These are phyloP conservation scores for Ceratocystis cubensis DNA, from an alignment of 2,329 filamentous ascomycete species.

Conservation along the genomic window DNA sequence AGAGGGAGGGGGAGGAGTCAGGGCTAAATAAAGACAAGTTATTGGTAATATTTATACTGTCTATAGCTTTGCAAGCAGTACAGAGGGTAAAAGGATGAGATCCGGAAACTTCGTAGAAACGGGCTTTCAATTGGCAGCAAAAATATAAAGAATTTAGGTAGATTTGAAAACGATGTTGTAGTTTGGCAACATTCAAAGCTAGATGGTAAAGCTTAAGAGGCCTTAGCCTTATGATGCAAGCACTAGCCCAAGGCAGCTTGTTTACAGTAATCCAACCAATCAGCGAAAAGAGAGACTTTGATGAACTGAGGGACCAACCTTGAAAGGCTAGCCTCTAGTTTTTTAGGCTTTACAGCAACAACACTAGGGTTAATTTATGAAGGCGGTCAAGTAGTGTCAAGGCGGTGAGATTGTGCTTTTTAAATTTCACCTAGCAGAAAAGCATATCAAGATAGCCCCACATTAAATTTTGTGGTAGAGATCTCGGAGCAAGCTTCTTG, in stretches of 20 bases:
- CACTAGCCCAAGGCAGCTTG: neutral
- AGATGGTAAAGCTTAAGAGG: neutral
- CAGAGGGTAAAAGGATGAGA: too few relatives aligned
- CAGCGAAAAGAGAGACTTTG: neutral
- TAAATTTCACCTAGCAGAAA: neutral
- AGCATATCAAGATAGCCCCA: slow-evolving; percentile 7
- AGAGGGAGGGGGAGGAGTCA: neutral
- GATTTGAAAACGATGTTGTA: too few relatives aligned
- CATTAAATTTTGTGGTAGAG: slow-evolving; percentile 17
- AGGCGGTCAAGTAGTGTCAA: neutral
- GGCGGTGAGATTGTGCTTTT: neutral
- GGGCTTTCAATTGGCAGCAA: too few relatives aligned
- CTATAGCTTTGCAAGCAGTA: too few relatives aligned
- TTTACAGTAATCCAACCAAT: neutral
- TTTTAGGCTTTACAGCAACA: neutral
- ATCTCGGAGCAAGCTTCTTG: neutral
- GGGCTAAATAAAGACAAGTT: neutral
- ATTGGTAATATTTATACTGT: too few relatives aligned
- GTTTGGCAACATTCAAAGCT: neutral
- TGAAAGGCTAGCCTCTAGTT: neutral
- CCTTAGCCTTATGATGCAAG: slow-evolving; percentile 6
- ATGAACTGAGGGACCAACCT: neutral
- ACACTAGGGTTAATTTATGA: too few relatives aligned
- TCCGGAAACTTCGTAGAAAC: too few relatives aligned
- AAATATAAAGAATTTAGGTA: too few relatives aligned